Percentiles rank a stretch among this genome's conserved stretches.
phyloP scores from a whole-genome alignment of 2,329 filamentous ascomycete genomes.

The Ophiostoma sp. region DNA sequence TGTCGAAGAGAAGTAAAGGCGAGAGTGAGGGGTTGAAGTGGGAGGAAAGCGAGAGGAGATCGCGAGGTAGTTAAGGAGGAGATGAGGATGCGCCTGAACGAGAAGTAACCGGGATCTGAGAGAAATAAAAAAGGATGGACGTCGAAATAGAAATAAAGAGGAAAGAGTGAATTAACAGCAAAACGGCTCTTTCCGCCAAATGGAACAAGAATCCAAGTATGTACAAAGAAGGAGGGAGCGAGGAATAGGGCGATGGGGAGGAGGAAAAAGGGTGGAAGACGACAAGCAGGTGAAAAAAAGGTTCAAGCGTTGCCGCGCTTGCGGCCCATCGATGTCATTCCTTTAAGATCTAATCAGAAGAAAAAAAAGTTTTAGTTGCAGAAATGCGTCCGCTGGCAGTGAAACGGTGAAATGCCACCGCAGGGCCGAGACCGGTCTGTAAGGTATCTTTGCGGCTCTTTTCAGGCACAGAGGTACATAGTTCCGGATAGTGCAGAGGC shows the following conservation, averaged over 20 bases:
- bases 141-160: not conserved
- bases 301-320: not conserved
- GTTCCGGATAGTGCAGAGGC: not conserved
- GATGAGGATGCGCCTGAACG: not conserved
- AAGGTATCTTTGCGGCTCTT: not conserved
- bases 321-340: conserved; percentile 7
- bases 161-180: not conserved
- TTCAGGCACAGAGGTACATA: not conserved
- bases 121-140: not conserved
- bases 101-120: conserved; percentile 15
- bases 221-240: not conserved
- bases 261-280: not conserved
- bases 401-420: not conserved
- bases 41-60: not conserved
- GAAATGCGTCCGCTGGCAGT: not conserved
- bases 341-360: conserved; percentile 3
- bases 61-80: not conserved
- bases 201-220: not conserved
- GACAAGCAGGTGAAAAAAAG: not conserved
- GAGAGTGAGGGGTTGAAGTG: not conserved
- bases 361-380: conserved; percentile 12
- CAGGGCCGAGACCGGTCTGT: not conserved
- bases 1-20: not conserved
- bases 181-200: not conserved
- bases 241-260: not conserved